A percentile compares a stretch with the other conserved stretches of the same genome.
Conservation (phyloP, 495 filamentous ascomycete genomes). For the Penicillium malachiteum region DNA sequence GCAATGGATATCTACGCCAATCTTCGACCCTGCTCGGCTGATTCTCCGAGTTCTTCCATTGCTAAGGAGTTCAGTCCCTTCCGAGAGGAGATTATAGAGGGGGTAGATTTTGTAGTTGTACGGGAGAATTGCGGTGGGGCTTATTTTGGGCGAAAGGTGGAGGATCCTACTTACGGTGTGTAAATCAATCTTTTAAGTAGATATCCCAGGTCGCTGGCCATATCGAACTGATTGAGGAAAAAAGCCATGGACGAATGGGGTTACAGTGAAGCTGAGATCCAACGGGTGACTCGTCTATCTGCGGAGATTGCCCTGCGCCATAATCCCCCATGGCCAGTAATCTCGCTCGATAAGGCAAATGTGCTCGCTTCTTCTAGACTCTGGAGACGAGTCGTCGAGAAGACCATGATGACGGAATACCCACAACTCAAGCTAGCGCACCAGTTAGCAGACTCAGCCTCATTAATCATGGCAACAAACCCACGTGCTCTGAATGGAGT, state of each 20-base stretch:
- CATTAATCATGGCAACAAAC: conserved; percentile 49
- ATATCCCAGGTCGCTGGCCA: too few species aligned
- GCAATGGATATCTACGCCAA: conserved; percentile 54
- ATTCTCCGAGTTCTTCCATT: conserved; percentile 37
- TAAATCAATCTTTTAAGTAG: not conserved
- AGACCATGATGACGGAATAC: conserved; percentile 47
- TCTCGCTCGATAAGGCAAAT: conserved; percentile 52
- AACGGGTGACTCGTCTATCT: conserved; percentile 47
- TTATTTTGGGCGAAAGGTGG: conserved; percentile 52
- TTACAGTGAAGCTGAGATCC: conserved; percentile 45
- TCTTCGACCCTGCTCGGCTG: conserved; percentile 46
- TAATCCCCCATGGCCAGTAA: conserved; percentile 45
- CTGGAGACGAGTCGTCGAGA: conserved; percentile 46
- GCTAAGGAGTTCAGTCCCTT: conserved; percentile 44
- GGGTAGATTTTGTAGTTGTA: conserved; percentile 51
- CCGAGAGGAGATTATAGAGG: conserved; percentile 43
- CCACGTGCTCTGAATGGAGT: conserved; percentile 50
- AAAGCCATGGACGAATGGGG: conserved; percentile 50
- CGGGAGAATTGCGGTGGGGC: conserved; percentile 54
- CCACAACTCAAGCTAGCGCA: conserved; percentile 45
- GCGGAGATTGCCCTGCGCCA: conserved; percentile 46
- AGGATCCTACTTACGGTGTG: conserved; percentile 43
- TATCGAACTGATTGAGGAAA: not conserved
- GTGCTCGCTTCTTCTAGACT: conserved; percentile 51
- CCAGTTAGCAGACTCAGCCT: conserved; percentile 51